Evolutionary conservation across 345 rosid species (phyloP).

Genomic region (Garcia nutans): DNA sequence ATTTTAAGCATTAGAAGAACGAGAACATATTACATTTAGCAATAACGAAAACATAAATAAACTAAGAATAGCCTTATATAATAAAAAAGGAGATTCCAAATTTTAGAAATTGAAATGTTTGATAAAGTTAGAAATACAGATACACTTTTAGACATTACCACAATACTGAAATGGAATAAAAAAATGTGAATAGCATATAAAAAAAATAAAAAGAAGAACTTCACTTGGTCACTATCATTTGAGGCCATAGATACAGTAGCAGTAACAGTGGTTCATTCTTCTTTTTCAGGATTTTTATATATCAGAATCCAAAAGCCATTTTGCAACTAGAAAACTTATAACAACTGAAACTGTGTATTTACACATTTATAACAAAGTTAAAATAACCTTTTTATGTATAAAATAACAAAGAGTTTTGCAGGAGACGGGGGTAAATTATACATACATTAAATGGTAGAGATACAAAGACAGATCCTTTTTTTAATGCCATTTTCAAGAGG

Average conservation of each 20-base stretch:
- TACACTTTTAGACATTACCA: slow-evolving; percentile 1
- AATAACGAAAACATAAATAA: too few relatives aligned
- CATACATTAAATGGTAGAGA: slow-evolving; percentile 45
- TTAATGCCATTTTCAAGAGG: slow-evolving; percentile 17
- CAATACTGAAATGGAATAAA: slow-evolving; percentile 8
- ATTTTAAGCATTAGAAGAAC: too few relatives aligned
- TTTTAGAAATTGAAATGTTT: background rate
- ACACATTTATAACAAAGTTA: slow-evolving; percentile 39
- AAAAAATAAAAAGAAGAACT: slow-evolving; percentile 2
- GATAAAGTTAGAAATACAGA: background rate
- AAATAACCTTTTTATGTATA: slow-evolving; percentile 39
- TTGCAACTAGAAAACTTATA: background rate
- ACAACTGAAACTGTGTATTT: slow-evolving; percentile 33
- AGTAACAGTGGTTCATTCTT: background rate
- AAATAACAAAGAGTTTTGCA: slow-evolving; percentile 34
- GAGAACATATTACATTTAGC: too few relatives aligned
- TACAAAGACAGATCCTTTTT: slow-evolving; percentile 20
- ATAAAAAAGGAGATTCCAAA: background rate
- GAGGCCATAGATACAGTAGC: background rate
- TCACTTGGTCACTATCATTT: slow-evolving; percentile 28
- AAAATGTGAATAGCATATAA: slow-evolving; percentile 5
- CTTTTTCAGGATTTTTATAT: background rate
- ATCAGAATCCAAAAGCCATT: background rate
- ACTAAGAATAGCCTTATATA: too few relatives aligned
- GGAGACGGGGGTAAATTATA: slow-evolving; percentile 24